These are phyloP conservation scores for Mycena venus DNA, from an alignment of 768 basidiomycete species.

Conservation along the genomic window DNA sequence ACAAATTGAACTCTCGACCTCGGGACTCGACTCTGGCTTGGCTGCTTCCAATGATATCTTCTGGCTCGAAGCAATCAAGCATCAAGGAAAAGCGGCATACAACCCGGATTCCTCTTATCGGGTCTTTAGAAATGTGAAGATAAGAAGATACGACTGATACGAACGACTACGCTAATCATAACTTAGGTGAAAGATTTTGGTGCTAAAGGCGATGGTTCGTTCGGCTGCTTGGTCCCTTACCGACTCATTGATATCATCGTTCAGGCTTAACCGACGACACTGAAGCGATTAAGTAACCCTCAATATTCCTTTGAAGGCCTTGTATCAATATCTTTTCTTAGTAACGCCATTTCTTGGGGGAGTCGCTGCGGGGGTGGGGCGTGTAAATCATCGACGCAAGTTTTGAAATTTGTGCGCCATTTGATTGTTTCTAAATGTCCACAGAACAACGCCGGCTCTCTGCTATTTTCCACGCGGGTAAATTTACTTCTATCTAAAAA, in stretches of 20 bases:
- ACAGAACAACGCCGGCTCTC: slow-evolving; percentile 77
- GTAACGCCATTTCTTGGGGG: slow-evolving; percentile 76
- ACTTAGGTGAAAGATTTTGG: slow-evolving; percentile 71
- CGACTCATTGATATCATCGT: slow-evolving; percentile 59
- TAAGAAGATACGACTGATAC: too few relatives aligned
- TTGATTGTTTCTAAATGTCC: background rate
- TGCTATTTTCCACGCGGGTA: slow-evolving; percentile 84
- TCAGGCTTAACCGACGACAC: slow-evolving; percentile 80
- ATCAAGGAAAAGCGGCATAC: slow-evolving; percentile 78
- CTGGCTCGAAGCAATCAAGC: slow-evolving; percentile 80
- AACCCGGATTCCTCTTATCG: slow-evolving; percentile 72
- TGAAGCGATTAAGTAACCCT: slow-evolving; percentile 74
- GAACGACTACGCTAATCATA: too few relatives aligned
- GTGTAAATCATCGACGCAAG: slow-evolving; percentile 73
- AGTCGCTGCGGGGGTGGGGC: slow-evolving; percentile 71
- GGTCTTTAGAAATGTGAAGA: slow-evolving; percentile 85
- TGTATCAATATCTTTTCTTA: slow-evolving; percentile 41
- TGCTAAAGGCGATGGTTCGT: slow-evolving; percentile 51
- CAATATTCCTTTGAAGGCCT: background rate
- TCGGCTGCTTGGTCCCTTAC: slow-evolving; percentile 19
- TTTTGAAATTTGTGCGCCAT: slow-evolving; percentile 18
- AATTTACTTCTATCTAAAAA: slow-evolving; percentile 35
- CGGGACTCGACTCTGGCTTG: slow-evolving; percentile 62
- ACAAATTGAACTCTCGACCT: slow-evolving; percentile 47
- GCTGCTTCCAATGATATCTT: slow-evolving; percentile 70